Conservation (phyloP, 208 protist genomes). For the Polymyxa betae region DNA sequence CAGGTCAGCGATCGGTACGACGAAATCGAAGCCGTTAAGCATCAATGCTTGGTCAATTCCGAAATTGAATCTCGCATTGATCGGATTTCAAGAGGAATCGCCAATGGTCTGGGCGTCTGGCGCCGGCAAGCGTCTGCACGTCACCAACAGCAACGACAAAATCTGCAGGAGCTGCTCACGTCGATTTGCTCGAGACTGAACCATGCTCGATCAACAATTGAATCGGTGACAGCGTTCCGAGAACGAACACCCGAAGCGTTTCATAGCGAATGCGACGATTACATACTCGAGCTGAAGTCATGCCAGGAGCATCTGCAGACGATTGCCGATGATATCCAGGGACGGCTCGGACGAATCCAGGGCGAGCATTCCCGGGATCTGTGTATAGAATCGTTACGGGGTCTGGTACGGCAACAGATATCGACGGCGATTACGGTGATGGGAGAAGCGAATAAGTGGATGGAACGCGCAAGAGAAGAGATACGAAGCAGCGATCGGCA, state of each 20-base stretch:
- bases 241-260: not conserved
- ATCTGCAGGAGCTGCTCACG: not conserved
- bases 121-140: not conserved
- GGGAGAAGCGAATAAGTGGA: not conserved
- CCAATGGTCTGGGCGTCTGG: not conserved
- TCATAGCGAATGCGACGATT: not conserved
- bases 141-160: not conserved
- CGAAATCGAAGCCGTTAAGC: not conserved
- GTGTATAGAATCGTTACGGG: not conserved
- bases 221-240: not conserved
- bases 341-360: not conserved
- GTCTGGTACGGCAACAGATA: no score
- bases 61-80: not conserved
- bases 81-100: not conserved
- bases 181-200: not conserved
- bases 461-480: not conserved
- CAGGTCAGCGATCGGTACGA: slow-evolving; percentile 6
- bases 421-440: no score
- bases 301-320: not conserved
- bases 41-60: not conserved
- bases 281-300: not conserved
- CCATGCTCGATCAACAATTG: not conserved
- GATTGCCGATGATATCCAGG: not conserved
- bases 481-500: no score
- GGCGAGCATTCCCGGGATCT: not conserved